Conservation (phyloP, 257 asterid genomes). For the Plantago ovata region DNA sequence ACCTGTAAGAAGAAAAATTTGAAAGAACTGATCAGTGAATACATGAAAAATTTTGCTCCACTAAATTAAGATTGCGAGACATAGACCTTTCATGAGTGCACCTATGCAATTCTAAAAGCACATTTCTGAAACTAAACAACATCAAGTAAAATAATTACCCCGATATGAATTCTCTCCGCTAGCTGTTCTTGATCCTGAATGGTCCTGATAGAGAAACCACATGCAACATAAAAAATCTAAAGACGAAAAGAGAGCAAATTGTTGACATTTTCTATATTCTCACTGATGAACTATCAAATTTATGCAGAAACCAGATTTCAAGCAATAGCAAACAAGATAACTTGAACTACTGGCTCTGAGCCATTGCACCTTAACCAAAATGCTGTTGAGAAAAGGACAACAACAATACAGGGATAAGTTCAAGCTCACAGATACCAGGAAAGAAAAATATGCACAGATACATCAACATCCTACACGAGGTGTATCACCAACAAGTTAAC, state of each 20-base stretch:
- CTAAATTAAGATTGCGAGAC: background rate
- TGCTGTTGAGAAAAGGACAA: background rate
- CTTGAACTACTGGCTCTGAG: background rate
- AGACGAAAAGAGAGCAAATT: conserved; percentile 1
- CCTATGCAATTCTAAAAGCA: background rate
- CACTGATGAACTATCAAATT: background rate
- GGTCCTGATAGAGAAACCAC: conserved; percentile 42
- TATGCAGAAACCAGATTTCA: background rate
- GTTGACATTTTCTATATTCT: background rate
- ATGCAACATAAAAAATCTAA: background rate
- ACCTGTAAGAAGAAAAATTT: conserved; percentile 27
- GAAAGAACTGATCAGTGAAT: background rate
- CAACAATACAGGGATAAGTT: background rate
- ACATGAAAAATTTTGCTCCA: background rate
- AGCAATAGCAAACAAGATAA: conserved; percentile 1
- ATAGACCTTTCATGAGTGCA: background rate
- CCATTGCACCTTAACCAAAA: background rate
- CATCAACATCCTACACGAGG: background rate
- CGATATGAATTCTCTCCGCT: conserved; percentile 29
- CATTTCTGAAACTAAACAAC: background rate
- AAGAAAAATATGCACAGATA: background rate
- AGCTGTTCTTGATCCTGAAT: conserved; percentile 29
- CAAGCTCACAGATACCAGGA: too few species aligned
- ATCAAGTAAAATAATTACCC: conserved; percentile 27
- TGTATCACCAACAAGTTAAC: background rate